Evolutionary conservation across 768 basidiomycete genomes (phyloP).

Genomic region (Xanthoconium stramineum): DNA sequence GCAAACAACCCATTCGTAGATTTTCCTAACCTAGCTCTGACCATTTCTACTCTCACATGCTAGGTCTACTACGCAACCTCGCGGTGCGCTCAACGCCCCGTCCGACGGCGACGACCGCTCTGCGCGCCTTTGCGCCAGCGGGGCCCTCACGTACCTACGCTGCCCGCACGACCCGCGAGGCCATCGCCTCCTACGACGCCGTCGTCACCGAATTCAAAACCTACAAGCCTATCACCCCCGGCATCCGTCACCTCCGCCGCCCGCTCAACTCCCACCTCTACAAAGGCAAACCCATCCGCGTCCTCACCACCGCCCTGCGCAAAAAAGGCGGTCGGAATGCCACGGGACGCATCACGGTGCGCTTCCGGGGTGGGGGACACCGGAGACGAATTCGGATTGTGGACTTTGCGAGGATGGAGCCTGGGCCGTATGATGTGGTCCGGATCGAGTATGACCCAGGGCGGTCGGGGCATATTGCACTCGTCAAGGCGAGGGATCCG

Average conservation of each 20-base stretch:
- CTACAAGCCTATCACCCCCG: conserved; percentile 85
- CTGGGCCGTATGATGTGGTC: conserved; percentile 84
- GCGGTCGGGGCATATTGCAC: conserved; percentile 90
- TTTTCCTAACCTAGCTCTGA: not conserved
- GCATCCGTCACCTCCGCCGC: conserved; percentile 82
- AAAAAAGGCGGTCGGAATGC: conserved; percentile 85
- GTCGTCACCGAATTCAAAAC: conserved; percentile 71
- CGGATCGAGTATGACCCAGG: conserved; percentile 97
- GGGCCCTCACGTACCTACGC: conserved; percentile 34
- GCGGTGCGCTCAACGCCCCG: conserved; percentile 2
- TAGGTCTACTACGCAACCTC: conserved; percentile 13
- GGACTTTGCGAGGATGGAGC: conserved; percentile 78
- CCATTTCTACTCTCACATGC: conserved; percentile 15
- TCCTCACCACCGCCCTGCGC: conserved; percentile 77
- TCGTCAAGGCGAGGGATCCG: conserved; percentile 64
- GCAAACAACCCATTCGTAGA: conserved; percentile 24
- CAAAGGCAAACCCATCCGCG: conserved; percentile 78
- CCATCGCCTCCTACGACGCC: conserved; percentile 33
- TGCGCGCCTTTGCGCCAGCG: conserved; percentile 8
- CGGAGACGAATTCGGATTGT: conserved; percentile 78
- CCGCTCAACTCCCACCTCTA: conserved; percentile 81
- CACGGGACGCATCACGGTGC: conserved; percentile 81
- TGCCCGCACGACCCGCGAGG: conserved; percentile 29
- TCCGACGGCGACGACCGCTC: not conserved
- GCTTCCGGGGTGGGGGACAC: conserved; percentile 91